Evolutionary conservation across 1,284 basidiomycete genomes (phyloP).

Genomic region (Grifola frondosa): DNA sequence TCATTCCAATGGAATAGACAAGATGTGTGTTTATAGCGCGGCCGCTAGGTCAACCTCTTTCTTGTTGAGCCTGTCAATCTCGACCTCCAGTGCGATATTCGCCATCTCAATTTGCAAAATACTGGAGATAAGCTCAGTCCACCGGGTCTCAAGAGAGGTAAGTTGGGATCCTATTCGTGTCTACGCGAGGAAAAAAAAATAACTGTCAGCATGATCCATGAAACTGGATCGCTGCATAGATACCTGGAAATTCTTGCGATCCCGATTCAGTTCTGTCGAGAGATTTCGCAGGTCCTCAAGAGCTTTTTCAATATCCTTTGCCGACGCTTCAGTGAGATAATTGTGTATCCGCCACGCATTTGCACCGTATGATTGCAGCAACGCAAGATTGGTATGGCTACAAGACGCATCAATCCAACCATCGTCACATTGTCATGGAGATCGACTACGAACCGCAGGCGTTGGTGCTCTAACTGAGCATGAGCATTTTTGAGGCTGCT

Average conservation of each 20-base stretch:
- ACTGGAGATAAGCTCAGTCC: constrained; percentile 87
- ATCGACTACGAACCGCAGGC: constrained; percentile 63
- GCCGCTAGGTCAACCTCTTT: constrained; percentile 57
- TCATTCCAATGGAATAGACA: too few relatives aligned
- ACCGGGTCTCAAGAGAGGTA: constrained; percentile 77
- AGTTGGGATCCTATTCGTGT: constrained; percentile 75
- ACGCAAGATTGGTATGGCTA: constrained; percentile 82
- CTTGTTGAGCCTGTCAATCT: constrained; percentile 59
- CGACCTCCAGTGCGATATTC: constrained; percentile 79
- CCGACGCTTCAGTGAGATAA: constrained; percentile 79
- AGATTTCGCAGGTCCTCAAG: constrained; percentile 73
- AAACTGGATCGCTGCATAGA: constrained; percentile 14
- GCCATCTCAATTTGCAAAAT: constrained; percentile 91
- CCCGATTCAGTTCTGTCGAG: constrained; percentile 82
- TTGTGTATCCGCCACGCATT: constrained; percentile 93
- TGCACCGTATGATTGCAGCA: constrained; percentile 85
- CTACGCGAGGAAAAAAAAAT: constrained; percentile 36
- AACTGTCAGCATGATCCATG: constrained; percentile 2
- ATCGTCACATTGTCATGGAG: neutral
- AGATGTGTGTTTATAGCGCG: constrained; percentile 40
- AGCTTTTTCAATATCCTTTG: constrained; percentile 71
- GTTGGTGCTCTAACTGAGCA: constrained; percentile 89
- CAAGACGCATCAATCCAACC: too few relatives aligned
- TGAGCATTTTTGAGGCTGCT: constrained; percentile 77
- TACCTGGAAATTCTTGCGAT: constrained; percentile 84